Percentiles rank a stretch among this genome's conserved stretches.
Evolutionary conservation across 148 eudicot genomes (phyloP).

Genomic region (Rhododendron henanense): DNA sequence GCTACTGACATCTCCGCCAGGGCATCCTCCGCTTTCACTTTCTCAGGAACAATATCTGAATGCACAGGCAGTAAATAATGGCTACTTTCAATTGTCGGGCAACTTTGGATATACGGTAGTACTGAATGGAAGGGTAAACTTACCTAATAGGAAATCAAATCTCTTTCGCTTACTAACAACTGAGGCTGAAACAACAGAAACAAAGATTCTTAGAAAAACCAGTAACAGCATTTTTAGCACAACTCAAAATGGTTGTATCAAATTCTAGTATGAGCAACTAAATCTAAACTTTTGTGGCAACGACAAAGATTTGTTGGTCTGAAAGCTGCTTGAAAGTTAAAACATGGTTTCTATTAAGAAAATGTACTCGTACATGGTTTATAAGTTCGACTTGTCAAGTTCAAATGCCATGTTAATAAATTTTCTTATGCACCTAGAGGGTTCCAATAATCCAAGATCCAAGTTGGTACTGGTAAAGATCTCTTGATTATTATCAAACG

Average conservation of each 20-base stretch:
- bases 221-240: not conserved
- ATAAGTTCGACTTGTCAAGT: not conserved
- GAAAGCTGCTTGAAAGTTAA: not conserved
- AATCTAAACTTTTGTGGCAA: not conserved
- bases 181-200: conserved; percentile 53
- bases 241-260: not conserved
- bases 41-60: conserved; percentile 85
- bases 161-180: conserved; percentile 52
- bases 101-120: not conserved
- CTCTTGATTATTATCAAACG: not conserved
- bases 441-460: not conserved
- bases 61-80: not conserved
- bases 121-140: not conserved
- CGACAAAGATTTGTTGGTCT: not conserved
- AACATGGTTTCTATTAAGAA: not conserved
- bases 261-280: not conserved
- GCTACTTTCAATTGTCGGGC: not conserved
- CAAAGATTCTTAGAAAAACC: conserved; percentile 8
- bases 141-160: conserved; percentile 88
- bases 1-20: conserved; percentile 43
- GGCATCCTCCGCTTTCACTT: conserved; percentile 74
- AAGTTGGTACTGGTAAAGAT: not conserved
- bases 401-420: not conserved
- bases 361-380: not conserved
- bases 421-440: not conserved